Percentiles rank a stretch among this genome's conserved stretches.
phyloP scores from a whole-genome alignment of 2,329 filamentous ascomycete genomes.

The Pseudogymnoascus sp. region DNA sequence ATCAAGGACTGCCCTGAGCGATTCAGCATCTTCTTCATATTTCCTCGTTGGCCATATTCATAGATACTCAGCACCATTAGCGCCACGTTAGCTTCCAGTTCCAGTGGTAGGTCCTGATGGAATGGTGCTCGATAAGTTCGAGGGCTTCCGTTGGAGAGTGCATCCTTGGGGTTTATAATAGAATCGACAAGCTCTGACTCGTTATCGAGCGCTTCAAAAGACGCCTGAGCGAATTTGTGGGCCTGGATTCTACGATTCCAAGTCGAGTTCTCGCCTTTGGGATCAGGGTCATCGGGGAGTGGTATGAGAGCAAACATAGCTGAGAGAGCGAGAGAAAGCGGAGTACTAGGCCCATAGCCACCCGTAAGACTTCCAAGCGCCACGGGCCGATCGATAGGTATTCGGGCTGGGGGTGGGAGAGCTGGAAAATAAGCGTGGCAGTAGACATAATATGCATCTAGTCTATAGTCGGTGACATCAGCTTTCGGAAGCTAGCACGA shows the following conservation, averaged over 20 bases:
- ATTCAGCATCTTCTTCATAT: slow-evolving; percentile 44
- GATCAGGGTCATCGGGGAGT: slow-evolving; percentile 29
- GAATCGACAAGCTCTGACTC: slow-evolving; percentile 42
- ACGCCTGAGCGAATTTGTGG: slow-evolving; percentile 41
- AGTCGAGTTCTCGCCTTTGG: slow-evolving; percentile 32
- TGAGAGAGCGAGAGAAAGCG: slow-evolving; percentile 40
- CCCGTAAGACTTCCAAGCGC: slow-evolving; percentile 30
- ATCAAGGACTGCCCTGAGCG: slow-evolving; percentile 41
- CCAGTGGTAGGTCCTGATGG: slow-evolving; percentile 37
- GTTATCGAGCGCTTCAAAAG: slow-evolving; percentile 41
- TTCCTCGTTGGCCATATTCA: slow-evolving; percentile 46
- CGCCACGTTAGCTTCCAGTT: slow-evolving; percentile 42
- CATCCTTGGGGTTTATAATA: slow-evolving; percentile 37
- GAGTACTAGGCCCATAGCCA: slow-evolving; percentile 35
- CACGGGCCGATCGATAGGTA: slow-evolving; percentile 24
- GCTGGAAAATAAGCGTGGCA: slow-evolving; percentile 45
- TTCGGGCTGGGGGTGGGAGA: slow-evolving; percentile 36
- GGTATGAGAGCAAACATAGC: slow-evolving; percentile 43
- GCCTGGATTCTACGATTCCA: slow-evolving; percentile 40
- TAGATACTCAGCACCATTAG: slow-evolving; percentile 43
- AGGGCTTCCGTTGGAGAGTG: slow-evolving; percentile 32
- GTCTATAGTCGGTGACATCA: slow-evolving; percentile 23
- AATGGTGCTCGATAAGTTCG: slow-evolving; percentile 34
- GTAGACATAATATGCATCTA: slow-evolving; percentile 46
- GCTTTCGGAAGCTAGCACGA: background rate